A percentile compares a stretch with the other conserved stretches of the same genome.
phyloP scores from a whole-genome alignment of 108 stramenopile genomes.

The Nannochloropsis gaditana region DNA sequence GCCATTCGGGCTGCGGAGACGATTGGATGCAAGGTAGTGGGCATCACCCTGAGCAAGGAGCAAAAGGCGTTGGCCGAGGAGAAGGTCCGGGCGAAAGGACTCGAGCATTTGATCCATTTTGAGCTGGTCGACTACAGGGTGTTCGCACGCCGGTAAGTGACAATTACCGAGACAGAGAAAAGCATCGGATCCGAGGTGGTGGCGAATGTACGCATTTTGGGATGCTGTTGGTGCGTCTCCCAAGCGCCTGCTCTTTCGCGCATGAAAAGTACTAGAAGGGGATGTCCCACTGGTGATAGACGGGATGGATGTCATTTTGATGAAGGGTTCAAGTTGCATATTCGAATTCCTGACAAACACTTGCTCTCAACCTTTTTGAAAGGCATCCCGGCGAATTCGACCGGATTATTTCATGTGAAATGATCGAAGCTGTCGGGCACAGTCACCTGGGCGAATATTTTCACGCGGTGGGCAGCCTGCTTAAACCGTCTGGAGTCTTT shows the following conservation, averaged over 20 bases:
- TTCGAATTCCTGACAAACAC: too few relatives aligned
- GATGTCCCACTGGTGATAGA: too few relatives aligned
- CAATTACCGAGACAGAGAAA: slow-evolving; percentile 19
- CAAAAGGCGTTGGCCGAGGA: slow-evolving; percentile 78
- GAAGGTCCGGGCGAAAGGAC: slow-evolving; percentile 68
- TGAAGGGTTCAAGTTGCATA: too few relatives aligned
- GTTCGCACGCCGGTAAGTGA: slow-evolving; percentile 29
- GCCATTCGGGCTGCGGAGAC: slow-evolving; percentile 74
- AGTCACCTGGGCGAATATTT: slow-evolving; percentile 75
- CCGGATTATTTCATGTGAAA: slow-evolving; percentile 87
- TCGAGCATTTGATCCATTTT: slow-evolving; percentile 73
- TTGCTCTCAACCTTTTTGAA: background rate
- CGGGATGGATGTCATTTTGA: too few relatives aligned
- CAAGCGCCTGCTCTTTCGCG: too few relatives aligned
- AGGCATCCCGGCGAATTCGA: slow-evolving; percentile 62
- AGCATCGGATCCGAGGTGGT: background rate
- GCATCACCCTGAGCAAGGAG: slow-evolving; percentile 88
- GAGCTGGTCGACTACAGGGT: slow-evolving; percentile 86
- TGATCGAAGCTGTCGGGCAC: slow-evolving; percentile 98
- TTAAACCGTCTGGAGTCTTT: slow-evolving; percentile 71
- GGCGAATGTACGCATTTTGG: too few relatives aligned
- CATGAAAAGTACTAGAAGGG: too few relatives aligned
- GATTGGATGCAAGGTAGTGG: slow-evolving; percentile 71
- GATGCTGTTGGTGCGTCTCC: too few relatives aligned
- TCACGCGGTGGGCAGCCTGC: slow-evolving; percentile 76